Evolutionary conservation across 768 basidiomycete species (phyloP), one percentile per base, ranked within the genome.

Genomic region (Sutorius australiensis): DNA sequence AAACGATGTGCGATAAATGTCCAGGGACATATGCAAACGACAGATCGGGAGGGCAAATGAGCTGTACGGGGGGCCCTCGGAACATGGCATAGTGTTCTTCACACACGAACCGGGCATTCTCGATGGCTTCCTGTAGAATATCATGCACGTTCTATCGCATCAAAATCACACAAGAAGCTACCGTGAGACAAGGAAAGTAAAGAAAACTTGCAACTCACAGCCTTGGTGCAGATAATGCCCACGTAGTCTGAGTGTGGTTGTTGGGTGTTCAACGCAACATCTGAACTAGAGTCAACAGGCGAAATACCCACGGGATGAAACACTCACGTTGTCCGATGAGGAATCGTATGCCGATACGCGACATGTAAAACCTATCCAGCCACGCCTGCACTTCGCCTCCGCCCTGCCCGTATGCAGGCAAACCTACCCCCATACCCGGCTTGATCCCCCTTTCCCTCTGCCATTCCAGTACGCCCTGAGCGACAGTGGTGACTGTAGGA

Each of bases 11-110:
- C 1, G 90, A 92, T 58, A 99, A 76, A 65, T 98, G 97, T 3
- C 94, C 94, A 1, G 95, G 95, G 37, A 99, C 92, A 71, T 98
- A 98, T 55, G 92, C 79, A 72, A 98, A 98, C 13, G 80, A 79
- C 57, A 99, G 84, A 61, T 89, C 74, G 45, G 81, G 75, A 0
- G 93, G 92, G 71, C 95, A 98, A 63, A 98, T 90, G 56, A 99
- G 88, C 64, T 98, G 92, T 10, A 99, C 93, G 3, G 92, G 91
- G 0, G 95, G 95, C 1, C 90, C 92, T 63, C 86, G 89, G 83
- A 98, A 95, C 79, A 99, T 87, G 3, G 88, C 89, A 64, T 89
- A 89, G 72, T 98, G 93, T 62, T 98, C 95, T 72, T 95, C 94
- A 75, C 94, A 97, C 28, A 90, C 88, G 67, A 86, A 90, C 6